A percentile compares a stretch with the other conserved stretches of the same genome.
Evolutionary conservation across 306 rosid genomes (phyloP).

Genomic region (Prunus armeniaca): DNA sequence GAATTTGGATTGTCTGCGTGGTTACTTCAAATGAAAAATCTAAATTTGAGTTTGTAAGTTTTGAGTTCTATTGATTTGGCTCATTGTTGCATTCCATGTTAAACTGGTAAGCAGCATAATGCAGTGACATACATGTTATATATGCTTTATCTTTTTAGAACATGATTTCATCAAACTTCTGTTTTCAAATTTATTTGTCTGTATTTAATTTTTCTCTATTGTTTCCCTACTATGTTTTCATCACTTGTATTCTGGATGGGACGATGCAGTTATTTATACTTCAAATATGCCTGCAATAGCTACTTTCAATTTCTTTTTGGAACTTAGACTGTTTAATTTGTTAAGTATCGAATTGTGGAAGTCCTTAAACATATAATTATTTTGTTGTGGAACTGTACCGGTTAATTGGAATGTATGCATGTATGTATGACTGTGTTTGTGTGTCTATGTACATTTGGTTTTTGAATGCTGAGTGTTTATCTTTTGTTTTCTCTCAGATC

Average conservation of each 20-base stretch:
- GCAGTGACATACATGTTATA: too few relatives aligned
- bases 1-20: not conserved
- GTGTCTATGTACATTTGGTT: not conserved
- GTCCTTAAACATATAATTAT: not conserved
- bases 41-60: not conserved
- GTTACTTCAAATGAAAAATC: not conserved
- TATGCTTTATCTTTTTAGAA: too few relatives aligned
- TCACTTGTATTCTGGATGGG: not conserved
- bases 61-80: not conserved
- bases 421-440: not conserved
- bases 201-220: not conserved
- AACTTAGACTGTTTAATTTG: not conserved
- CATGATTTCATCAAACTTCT: not conserved
- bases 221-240: not conserved
- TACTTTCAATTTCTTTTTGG: not conserved
- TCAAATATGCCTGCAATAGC: not conserved
- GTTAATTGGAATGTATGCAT: not conserved
- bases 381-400: not conserved
- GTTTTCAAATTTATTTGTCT: not conserved
- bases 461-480: slow-evolving; percentile 7
- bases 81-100: not conserved
- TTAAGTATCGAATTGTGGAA: not conserved
- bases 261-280: not conserved
- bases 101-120: too few relatives aligned
- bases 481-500: slow-evolving; percentile 42